phyloP scores from a whole-genome alignment of 2,329 filamentous ascomycete genomes.

The Trematosphaeria pertusa region DNA sequence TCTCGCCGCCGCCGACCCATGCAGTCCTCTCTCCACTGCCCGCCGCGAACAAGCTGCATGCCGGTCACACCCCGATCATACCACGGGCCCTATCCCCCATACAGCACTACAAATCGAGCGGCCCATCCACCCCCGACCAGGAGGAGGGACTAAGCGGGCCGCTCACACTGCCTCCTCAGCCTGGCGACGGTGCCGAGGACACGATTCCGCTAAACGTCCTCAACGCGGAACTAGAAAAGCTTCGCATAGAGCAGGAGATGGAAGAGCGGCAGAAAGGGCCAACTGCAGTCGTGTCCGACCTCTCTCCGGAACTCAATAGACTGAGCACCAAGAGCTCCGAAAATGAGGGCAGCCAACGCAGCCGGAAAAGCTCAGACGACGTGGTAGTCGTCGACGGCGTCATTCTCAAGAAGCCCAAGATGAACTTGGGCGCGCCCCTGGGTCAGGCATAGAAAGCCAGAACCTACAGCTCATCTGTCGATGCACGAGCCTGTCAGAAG shows the following conservation, averaged over 20 bases:
- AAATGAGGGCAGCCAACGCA: neutral
- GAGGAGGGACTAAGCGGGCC: slow-evolving; percentile 38
- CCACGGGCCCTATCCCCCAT: slow-evolving; percentile 25
- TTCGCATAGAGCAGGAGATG: slow-evolving; percentile 29
- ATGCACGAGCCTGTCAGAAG: no score
- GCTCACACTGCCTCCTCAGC: slow-evolving; percentile 41
- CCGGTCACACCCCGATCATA: slow-evolving; percentile 46
- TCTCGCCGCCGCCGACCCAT: slow-evolving; percentile 41
- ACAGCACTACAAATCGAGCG: slow-evolving; percentile 20
- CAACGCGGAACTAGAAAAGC: slow-evolving; percentile 33
- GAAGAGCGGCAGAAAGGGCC: slow-evolving; percentile 21
- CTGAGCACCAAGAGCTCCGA: slow-evolving; percentile 8
- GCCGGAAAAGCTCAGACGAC: slow-evolving; percentile 8
- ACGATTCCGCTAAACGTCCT: slow-evolving; percentile 37
- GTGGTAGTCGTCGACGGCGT: slow-evolving; percentile 41
- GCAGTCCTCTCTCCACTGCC: slow-evolving; percentile 42
- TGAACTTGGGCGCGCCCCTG: slow-evolving; percentile 45
- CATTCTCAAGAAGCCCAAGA: slow-evolving; percentile 40
- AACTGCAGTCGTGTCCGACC: slow-evolving; percentile 23
- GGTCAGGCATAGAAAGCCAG: slow-evolving; percentile 31
- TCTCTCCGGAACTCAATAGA: no score
- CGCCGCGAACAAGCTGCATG: slow-evolving; percentile 41
- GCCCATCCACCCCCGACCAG: slow-evolving; percentile 22
- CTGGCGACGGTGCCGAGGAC: slow-evolving; percentile 38
- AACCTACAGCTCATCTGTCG: neutral